phyloP scores from a whole-genome alignment of 768 basidiomycete genomes.

The Boletus huronensis region DNA sequence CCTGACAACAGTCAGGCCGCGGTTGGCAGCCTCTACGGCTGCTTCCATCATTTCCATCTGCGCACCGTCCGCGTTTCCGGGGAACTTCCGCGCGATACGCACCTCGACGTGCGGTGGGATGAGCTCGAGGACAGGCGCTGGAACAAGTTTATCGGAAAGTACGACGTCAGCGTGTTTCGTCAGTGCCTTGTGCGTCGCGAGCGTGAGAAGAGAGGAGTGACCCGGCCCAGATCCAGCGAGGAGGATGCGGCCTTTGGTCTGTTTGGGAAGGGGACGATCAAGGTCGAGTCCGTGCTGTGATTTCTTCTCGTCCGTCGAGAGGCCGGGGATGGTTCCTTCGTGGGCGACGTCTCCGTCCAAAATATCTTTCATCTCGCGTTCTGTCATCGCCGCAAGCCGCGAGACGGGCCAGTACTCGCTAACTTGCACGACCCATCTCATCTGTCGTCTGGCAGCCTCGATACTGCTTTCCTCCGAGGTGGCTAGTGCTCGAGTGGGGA shows the following conservation, averaged over 20 bases:
- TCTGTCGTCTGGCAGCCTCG: slow-evolving; percentile 58
- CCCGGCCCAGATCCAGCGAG: slow-evolving; percentile 96
- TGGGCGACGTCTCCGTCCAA: slow-evolving; percentile 39
- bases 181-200: slow-evolving; percentile 78
- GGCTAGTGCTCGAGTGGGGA: slow-evolving; percentile 37
- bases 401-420: slow-evolving; percentile 95
- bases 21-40: slow-evolving; percentile 76
- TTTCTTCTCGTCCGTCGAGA: slow-evolving; percentile 33
- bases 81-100: slow-evolving; percentile 94
- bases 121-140: slow-evolving; percentile 77
- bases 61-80: slow-evolving; percentile 93
- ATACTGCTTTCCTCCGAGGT: slow-evolving; percentile 34
- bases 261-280: slow-evolving; percentile 12
- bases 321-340: slow-evolving; percentile 6
- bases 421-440: slow-evolving; percentile 93
- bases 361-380: slow-evolving; percentile 63
- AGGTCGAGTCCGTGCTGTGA: slow-evolving; percentile 32
- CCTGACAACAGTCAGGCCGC: slow-evolving; percentile 83
- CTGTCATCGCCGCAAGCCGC: slow-evolving; percentile 65
- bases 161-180: slow-evolving; percentile 82
- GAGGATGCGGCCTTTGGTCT: slow-evolving; percentile 63
- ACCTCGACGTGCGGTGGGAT: slow-evolving; percentile 72
- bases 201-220: slow-evolving; percentile 86
- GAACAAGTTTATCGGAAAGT: slow-evolving; percentile 95
- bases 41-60: slow-evolving; percentile 94